phyloP scores from a whole-genome alignment of 257 asterid species.

The Nicotiana sylvestris region DNA sequence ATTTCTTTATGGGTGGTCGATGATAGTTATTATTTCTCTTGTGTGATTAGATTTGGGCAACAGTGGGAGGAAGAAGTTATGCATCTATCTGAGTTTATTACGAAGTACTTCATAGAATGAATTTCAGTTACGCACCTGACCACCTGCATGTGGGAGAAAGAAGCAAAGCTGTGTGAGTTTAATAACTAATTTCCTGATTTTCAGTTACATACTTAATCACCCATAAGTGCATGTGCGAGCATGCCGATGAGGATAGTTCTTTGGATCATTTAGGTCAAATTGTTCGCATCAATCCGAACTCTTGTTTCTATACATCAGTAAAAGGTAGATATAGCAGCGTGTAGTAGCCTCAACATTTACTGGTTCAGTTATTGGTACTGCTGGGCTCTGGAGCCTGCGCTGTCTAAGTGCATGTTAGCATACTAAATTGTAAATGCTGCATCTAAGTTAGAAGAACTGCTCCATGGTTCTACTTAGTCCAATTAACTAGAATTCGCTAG shows the following conservation, averaged over 20 bases:
- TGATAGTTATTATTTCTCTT: neutral
- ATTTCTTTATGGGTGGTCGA: neutral
- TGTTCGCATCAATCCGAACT: neutral
- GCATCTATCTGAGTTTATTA: neutral
- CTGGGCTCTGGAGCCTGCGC: neutral
- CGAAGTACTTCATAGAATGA: neutral
- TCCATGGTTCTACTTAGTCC: neutral
- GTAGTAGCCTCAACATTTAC: neutral
- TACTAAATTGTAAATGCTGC: neutral
- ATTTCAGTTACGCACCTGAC: neutral
- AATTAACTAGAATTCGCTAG: neutral
- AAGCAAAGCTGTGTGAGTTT: neutral
- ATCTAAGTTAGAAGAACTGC: neutral
- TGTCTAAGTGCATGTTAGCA: neutral
- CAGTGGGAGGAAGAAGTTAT: slow-evolving; percentile 2
- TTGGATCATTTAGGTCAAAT: neutral
- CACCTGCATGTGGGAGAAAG: neutral
- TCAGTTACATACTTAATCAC: slow-evolving; percentile 3
- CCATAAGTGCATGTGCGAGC: neutral
- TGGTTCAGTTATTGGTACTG: neutral
- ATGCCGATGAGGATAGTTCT: neutral
- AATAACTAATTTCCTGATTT: neutral
- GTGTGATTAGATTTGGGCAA: neutral
- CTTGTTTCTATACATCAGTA: neutral
- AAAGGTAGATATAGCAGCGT: neutral